Base-by-base conservation (phyloP, 495 filamentous ascomycete species). In the Tuber indicum region DNA sequence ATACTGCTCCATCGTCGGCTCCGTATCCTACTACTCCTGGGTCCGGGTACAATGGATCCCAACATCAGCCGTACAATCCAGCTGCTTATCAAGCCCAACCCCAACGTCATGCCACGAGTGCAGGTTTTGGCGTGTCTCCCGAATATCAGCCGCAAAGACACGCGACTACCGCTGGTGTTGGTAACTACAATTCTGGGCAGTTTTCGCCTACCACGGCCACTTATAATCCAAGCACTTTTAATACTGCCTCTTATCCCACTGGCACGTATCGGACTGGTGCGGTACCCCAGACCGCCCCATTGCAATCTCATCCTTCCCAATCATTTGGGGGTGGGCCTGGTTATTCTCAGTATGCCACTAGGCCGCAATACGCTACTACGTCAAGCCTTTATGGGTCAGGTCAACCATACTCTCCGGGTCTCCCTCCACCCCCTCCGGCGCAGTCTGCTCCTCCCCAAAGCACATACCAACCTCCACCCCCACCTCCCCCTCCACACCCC, bases 31-130 rank as follows among this genome's bases (percentile, higher is more conserved):
- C 79, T 21, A 80, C 79, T 49, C 83, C 76, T 43, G 78, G 78
- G 2, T 76, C 75, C 6, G 73, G 49, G 47, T 78, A 83, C 58
- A 83, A 77, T 46, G 79, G 79, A 36, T 75, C 73, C 44, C 74
- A 85, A 23, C 88, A 90, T 80, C 90, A 90, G 81, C 90, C 90
- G 23, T 94, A 94, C 83, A 91, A 92, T 79, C 92, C 92, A 7
- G 91, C 92, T 26, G 88, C 90, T 39, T 93, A 91, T 26, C 58
- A 66, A 36, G 26, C 58, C 77, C 88, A 89, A 83, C 77, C 84
- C 78, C 76, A 80, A 58, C 83, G 84, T 16, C 79, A 83, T 32
- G 72, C 77, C 42, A 83, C 83, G 16, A 79, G 81, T 16, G 80
- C 80, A 8, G 77, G 78, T 46, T 84, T 84, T 66, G 73, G 70